phyloP scores from a whole-genome alignment of 2,329 filamentous ascomycete genomes.

The Neocatenulostroma microsporum region DNA sequence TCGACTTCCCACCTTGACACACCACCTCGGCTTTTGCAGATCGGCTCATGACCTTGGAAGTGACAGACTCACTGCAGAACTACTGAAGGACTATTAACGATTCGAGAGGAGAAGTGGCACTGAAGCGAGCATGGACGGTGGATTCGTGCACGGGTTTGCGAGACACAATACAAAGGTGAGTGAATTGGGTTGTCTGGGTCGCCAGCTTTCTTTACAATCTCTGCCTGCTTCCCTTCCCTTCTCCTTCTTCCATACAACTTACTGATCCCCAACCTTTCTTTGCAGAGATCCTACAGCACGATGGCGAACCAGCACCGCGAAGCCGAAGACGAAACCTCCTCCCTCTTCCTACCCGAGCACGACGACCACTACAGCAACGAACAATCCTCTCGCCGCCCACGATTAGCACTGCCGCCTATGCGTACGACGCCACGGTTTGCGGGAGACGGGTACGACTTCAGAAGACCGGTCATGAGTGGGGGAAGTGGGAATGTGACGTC shows the following conservation, averaged over 20 bases:
- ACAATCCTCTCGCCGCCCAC: conserved; percentile 24
- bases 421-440: conserved; percentile 28
- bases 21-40: no score
- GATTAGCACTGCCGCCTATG: conserved; percentile 22
- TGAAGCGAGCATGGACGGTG: neutral
- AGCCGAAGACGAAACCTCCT: conserved; percentile 11
- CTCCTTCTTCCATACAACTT: neutral
- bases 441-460: conserved; percentile 50
- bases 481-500: no score
- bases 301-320: conserved; percentile 14
- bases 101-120: no score
- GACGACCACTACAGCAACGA: conserved; percentile 27
- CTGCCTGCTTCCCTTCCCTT: neutral
- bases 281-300: conserved; percentile 11
- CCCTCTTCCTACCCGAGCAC: conserved; percentile 25
- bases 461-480: conserved; percentile 41
- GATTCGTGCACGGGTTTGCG: neutral
- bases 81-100: no score
- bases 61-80: no score
- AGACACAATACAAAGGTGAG: conserved; percentile 5
- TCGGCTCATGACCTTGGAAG: no score
- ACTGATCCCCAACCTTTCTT: neutral
- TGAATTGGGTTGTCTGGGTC: neutral
- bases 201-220: neutral
- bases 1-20: no score